These are phyloP conservation scores for Flaveria trinervia DNA, from an alignment of 129 eudicot species.

Conservation along the genomic window DNA sequence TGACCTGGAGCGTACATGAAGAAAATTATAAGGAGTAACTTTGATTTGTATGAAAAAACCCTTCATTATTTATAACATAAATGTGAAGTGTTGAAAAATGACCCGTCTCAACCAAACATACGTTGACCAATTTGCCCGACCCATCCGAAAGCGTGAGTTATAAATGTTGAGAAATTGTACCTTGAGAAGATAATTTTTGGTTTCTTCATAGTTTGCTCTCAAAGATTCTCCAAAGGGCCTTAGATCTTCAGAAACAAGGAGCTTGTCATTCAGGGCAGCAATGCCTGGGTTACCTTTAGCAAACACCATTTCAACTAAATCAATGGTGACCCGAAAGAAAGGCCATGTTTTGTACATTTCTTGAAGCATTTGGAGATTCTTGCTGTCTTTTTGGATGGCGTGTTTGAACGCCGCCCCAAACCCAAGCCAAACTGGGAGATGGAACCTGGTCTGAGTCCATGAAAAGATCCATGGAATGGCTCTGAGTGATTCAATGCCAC, in stretches of 20 bases:
- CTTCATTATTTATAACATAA: no score
- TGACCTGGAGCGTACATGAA: no score
- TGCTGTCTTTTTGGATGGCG: conserved; percentile 57
- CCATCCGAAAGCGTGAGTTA: not conserved
- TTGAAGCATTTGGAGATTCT: conserved; percentile 72
- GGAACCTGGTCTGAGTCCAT: conserved; percentile 97
- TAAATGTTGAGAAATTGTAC: conserved; percentile 40
- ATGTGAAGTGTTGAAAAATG: not conserved
- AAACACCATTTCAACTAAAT: conserved; percentile 94
- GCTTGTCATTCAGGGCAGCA: conserved; percentile 81
- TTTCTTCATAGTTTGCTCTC: conserved; percentile 71
- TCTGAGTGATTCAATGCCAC: conserved; percentile 94
- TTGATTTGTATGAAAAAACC: not conserved
- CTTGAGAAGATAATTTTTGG: conserved; percentile 73
- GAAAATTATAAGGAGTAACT: no score
- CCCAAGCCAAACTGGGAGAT: conserved; percentile 99
- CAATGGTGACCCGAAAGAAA: conserved; percentile 95
- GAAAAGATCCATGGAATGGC: conserved; percentile 99
- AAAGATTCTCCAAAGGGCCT: conserved; percentile 76
- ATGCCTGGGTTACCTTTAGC: conserved; percentile 97
- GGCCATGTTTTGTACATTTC: conserved; percentile 96
- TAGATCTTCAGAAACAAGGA: conserved; percentile 80
- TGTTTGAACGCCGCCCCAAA: conserved; percentile 91
- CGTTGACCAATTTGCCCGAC: not conserved
- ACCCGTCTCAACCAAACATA: not conserved